Evolutionary conservation across 164 flowering plant species (phyloP), one percentile per base, ranked within the genome.

Genomic region (Vitis rotundifolia): DNA sequence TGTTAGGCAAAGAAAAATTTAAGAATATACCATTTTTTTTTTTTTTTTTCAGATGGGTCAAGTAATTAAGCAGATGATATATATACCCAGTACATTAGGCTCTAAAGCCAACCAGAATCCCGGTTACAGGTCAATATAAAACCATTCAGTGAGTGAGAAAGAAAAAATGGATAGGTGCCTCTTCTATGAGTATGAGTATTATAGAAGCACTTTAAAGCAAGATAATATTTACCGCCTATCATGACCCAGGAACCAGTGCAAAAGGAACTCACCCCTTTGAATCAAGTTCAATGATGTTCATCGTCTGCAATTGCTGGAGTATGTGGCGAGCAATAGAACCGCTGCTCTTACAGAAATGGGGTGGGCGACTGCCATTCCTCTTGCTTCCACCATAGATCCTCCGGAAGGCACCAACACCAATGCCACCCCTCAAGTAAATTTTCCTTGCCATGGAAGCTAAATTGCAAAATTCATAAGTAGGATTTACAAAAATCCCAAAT

Each of bases 311-410:
- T 44, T 88, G 89, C 22, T 87, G 88, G 22, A 88, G 85, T 64
- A 88, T 84, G 75, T 88, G 81, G 5, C 90, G 89, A 19, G 87
- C 88, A 72, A 88, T 66, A 12, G 88, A 63, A 16, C 92, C 92
- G 72, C 92, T 88, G 86, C 90, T 87, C 77, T 81, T 83, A 75
- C 89, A 78, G 70, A 88, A 88, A 68, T 87, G 91, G 1, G 84
- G 88, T 22, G 93, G 93, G 14, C 87, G 82, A 52, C 85, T 81
- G 0, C 91, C 89, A 68, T 88, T 88, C 68, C 92, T 83, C 89
- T 86, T 82, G 72, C 85, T 81, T 22, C 92, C 92, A 54, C 92
- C 92, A 71, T 88, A 88, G n/a, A 86, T 88, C 65, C 86, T 86
- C 61, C 69, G 70, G 70, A 86, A 88, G 4, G 84, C 85, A 54